Conservation (phyloP, 2,329 filamentous ascomycete species). For the Thelonectria blattea region DNA sequence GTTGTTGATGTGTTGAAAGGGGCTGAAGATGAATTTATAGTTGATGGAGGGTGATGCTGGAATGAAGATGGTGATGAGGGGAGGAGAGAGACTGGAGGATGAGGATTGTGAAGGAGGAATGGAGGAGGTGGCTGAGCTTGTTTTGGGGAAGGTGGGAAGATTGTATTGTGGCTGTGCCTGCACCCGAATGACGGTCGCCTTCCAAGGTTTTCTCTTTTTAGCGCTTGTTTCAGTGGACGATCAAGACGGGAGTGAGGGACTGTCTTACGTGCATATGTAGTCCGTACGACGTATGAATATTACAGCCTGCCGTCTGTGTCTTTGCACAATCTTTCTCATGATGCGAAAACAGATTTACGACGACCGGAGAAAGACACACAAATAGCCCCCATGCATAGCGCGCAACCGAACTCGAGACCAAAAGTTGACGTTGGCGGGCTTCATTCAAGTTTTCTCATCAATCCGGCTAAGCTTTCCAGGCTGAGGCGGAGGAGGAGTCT, state of each 20-base stretch:
- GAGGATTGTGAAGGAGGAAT: no score
- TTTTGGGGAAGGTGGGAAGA: not conserved
- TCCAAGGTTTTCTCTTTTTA: not conserved
- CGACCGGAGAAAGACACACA: no score
- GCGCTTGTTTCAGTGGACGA: not conserved
- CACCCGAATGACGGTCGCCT: not conserved
- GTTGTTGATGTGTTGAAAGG: not conserved
- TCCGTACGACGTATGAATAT: no score
- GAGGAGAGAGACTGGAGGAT: not conserved
- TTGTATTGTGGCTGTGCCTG: not conserved
- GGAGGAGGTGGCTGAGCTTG: not conserved
- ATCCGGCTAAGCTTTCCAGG: conserved; percentile 19
- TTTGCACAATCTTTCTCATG: no score
- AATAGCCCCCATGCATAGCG: no score
- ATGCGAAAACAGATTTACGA: no score
- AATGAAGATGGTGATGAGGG: not conserved
- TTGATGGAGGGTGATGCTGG: not conserved
- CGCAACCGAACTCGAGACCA: not conserved
- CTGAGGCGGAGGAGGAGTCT: conserved; percentile 7
- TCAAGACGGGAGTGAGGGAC: not conserved
- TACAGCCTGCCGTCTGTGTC: no score
- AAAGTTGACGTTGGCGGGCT: conserved; percentile 17
- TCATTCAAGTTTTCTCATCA: not conserved
- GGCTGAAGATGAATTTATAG: conserved; percentile 1
- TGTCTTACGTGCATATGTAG: no score